These are phyloP conservation scores for Canna indica DNA, from an alignment of 176 grass and related monocot genomes.

Conservation along the genomic window DNA sequence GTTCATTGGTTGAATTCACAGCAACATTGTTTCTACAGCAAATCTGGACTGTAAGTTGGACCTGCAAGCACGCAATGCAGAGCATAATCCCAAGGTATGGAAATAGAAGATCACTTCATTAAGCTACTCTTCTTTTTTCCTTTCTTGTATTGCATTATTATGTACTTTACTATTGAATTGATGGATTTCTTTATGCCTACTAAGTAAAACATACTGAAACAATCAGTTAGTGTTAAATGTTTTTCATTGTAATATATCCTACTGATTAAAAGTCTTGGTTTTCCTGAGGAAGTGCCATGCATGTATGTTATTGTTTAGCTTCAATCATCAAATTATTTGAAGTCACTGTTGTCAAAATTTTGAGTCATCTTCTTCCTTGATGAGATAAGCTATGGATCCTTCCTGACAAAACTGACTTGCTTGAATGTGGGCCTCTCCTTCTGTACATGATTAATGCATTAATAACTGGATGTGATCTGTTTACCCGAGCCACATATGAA, in stretches of 20 bases:
- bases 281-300: no score
- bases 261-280: background rate
- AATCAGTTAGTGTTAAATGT: background rate
- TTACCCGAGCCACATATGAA: no score
- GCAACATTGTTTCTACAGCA: slow-evolving; percentile 90
- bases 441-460: no score
- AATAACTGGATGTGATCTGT: no score
- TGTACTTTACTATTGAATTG: background rate
- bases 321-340: no score
- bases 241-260: background rate
- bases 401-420: no score
- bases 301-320: no score
- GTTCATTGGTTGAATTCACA: slow-evolving; percentile 19
- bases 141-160: background rate
- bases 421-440: no score
- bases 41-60: slow-evolving; percentile 94
- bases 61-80: slow-evolving; percentile 91
- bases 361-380: no score
- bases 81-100: slow-evolving; percentile 91
- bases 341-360: no score
- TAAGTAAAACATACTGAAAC: background rate
- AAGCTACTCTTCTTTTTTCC: background rate
- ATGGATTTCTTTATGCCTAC: background rate
- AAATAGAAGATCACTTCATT: background rate
- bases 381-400: no score